phyloP scores from a whole-genome alignment of 495 filamentous ascomycete species.

The Beverwykella pulmonaria region DNA sequence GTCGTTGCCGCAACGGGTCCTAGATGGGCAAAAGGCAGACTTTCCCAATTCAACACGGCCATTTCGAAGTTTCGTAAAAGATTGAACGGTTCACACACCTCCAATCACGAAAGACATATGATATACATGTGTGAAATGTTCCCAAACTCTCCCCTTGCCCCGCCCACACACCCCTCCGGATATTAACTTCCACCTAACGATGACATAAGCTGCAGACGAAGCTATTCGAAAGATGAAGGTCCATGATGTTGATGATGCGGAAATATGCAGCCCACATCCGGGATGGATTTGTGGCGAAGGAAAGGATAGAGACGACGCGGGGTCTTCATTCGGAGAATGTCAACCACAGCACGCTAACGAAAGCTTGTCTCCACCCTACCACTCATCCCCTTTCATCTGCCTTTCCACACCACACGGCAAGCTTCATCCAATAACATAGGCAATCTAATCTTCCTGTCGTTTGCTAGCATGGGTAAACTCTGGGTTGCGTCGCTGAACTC shows the following conservation, averaged over 20 bases:
- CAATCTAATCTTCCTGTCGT: neutral
- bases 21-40: slow-evolving; percentile 18
- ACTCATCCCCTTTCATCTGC: neutral
- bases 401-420: slow-evolving; percentile 1
- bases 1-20: neutral
- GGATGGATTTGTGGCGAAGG: neutral
- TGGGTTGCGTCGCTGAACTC: no score
- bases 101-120: slow-evolving; percentile 14
- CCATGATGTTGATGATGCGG: neutral
- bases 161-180: slow-evolving; percentile 14
- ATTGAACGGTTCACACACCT: no score
- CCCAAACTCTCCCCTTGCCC: neutral
- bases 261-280: slow-evolving; percentile 1
- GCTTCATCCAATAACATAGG: slow-evolving; percentile 7
- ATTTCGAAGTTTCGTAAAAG: neutral
- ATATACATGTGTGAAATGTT: slow-evolving; percentile 7
- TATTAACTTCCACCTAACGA: slow-evolving; percentile 2
- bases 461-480: neutral
- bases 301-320: neutral
- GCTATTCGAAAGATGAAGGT: neutral
- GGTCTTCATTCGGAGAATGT: slow-evolving; percentile 16
- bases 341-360: slow-evolving; percentile 8
- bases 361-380: slow-evolving; percentile 10
- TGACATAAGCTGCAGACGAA: neutral
- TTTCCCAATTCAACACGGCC: slow-evolving; percentile 20